phyloP scores from a whole-genome alignment of 768 basidiomycete species.

The Lentinula edodes region DNA sequence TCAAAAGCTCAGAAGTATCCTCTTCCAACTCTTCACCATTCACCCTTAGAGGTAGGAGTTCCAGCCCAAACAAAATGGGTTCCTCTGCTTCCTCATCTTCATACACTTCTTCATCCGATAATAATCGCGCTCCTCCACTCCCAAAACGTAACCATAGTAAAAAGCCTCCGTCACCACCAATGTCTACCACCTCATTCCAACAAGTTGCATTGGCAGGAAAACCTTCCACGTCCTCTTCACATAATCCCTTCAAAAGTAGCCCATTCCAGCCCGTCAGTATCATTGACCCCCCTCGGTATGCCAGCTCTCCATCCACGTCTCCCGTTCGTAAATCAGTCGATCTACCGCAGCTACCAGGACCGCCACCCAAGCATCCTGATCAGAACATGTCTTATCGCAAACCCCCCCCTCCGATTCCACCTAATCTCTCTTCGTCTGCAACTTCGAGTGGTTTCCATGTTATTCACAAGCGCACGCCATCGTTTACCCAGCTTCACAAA shows the following conservation, averaged over 20 bases:
- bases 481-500: slow-evolving; percentile 3
- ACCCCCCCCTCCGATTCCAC: slow-evolving; percentile 6
- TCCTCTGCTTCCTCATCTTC: slow-evolving; percentile 7
- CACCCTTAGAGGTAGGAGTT: slow-evolving; percentile 21
- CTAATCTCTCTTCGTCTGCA: slow-evolving; percentile 2
- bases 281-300: slow-evolving; percentile 5
- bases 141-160: slow-evolving; percentile 7
- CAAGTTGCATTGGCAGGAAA: slow-evolving; percentile 37
- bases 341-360: slow-evolving; percentile 16
- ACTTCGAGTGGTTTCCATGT: not conserved
- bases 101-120: slow-evolving; percentile 6
- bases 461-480: not conserved
- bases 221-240: slow-evolving; percentile 11
- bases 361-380: slow-evolving; percentile 12
- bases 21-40: slow-evolving; percentile 17
- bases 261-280: not conserved
- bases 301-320: slow-evolving; percentile 23
- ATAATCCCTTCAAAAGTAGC: slow-evolving; percentile 3
- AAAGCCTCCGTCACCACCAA: slow-evolving; percentile 28
- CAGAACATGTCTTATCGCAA: slow-evolving; percentile 10
- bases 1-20: slow-evolving; percentile 50
- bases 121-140: slow-evolving; percentile 9
- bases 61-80: slow-evolving; percentile 21
- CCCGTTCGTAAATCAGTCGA: slow-evolving; percentile 20
- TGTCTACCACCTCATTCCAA: slow-evolving; percentile 39